Evolutionary conservation across 2,329 filamentous ascomycete species (phyloP).

Genomic region (Botrytis galanthina): DNA sequence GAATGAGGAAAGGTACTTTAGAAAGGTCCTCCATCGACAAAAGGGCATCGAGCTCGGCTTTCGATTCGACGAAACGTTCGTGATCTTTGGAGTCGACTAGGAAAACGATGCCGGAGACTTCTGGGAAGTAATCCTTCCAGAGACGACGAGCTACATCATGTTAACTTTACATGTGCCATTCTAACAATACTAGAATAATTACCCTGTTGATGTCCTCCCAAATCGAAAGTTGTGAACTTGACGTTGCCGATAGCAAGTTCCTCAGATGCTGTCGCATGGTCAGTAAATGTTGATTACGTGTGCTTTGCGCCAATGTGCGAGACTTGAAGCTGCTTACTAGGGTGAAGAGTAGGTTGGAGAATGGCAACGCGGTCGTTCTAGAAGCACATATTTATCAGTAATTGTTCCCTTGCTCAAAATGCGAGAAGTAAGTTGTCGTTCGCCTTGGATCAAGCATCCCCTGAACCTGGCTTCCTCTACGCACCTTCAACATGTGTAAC

Average conservation of each 20-base stretch:
- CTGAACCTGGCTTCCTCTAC: slow-evolving; percentile 31
- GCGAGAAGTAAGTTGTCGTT: slow-evolving; percentile 13
- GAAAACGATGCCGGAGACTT: slow-evolving; percentile 96
- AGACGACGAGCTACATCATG: slow-evolving; percentile 70
- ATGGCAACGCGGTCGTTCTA: slow-evolving; percentile 92
- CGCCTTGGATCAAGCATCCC: neutral
- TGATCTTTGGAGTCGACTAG: slow-evolving; percentile 96
- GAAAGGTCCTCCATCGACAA: slow-evolving; percentile 94
- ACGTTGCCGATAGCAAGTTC: slow-evolving; percentile 91
- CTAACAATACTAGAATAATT: slow-evolving; percentile 33
- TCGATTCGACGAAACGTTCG: slow-evolving; percentile 90
- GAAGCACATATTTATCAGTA: slow-evolving; percentile 25
- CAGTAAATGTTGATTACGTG: slow-evolving; percentile 31
- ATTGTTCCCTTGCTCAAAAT: slow-evolving; percentile 10
- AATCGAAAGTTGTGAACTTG: slow-evolving; percentile 90
- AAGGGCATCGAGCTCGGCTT: slow-evolving; percentile 93
- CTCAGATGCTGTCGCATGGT: slow-evolving; percentile 65
- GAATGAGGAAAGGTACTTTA: slow-evolving; percentile 93
- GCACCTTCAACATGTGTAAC: slow-evolving; percentile 91
- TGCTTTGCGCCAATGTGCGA: slow-evolving; percentile 8
- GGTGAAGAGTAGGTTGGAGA: slow-evolving; percentile 85
- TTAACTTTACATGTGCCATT: slow-evolving; percentile 23
- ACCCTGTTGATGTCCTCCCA: slow-evolving; percentile 92
- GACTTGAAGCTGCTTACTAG: slow-evolving; percentile 55
- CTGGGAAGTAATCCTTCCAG: slow-evolving; percentile 97